Base-by-base conservation (phyloP, 805 yeast species). In the Zygosaccharomyces pseudorouxii region DNA sequence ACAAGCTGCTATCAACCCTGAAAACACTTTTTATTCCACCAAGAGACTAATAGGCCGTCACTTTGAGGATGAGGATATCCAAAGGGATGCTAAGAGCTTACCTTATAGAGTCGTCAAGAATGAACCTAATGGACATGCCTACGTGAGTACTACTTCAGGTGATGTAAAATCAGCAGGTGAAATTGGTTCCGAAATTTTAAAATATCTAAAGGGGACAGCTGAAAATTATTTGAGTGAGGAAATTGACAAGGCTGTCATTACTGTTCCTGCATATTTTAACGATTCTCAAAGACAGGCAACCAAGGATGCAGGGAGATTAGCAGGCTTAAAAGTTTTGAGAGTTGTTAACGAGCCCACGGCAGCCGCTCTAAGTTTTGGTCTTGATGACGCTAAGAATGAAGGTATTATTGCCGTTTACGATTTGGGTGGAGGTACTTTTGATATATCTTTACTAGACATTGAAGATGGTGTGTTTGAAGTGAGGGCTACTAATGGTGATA, bases 261-360 rank as follows among this genome's bases (percentile, higher is more conserved):
- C 95, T 0, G 93, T 86, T 4, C 93, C 93, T 14, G 92, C 92
- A 6, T 86, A 86, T 64, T 86, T 86, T 71, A 84, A 85, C 67
- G 92, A 85, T 65, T 74, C 86, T 16, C 93, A 85, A 65, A 75
- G 93, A 66, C 89, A 82, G 63, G 90, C 92, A 4, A 86, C 93
- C n/a, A 84, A 85, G 62, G 77, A 77, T 61, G 87, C 92, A 0
- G 95, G 92, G 29, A 73, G 75, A 58, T 69, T 83, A 56, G 86
- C 85, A n/a, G 92, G 92, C 22, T 67, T 86, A 56, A 81, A 85
- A 49, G 86, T 86, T 25, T 67, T 85, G 57, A 73, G 95, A 65
- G 89, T 86, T 40, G 77, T 86, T 28, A 86, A 86, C 66, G 93
- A 86, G 67, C 93, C 93, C 36, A 86, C 93, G 20, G 92, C 92